Percentiles rank a stretch among this genome's conserved stretches.
phyloP scores from a whole-genome alignment of 2,329 filamentous ascomycete species.

The Nothomitra cinnamomea region DNA sequence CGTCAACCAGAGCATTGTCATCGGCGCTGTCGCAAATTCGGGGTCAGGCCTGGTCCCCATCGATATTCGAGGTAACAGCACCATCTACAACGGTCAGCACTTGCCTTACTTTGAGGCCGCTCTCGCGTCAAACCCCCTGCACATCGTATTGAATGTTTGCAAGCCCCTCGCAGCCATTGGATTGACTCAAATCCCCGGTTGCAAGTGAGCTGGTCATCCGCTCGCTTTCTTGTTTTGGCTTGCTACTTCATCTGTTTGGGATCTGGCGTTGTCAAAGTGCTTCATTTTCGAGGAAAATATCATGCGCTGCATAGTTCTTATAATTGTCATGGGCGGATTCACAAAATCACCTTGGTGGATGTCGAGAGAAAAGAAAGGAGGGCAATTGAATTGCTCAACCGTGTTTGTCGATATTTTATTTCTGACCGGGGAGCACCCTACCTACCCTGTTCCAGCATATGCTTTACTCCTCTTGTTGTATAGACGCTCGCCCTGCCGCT shows the following conservation, averaged over 20 bases:
- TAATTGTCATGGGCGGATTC: no score
- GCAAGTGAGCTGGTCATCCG: not conserved
- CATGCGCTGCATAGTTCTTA: no score
- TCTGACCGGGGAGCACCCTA: no score
- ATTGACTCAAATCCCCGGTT: not conserved
- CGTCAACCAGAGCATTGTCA: constrained; percentile 27
- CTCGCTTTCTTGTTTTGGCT: no score
- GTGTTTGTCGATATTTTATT: no score
- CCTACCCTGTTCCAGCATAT: no score
- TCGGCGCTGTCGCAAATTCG: constrained; percentile 15
- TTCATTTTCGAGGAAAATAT: not conserved
- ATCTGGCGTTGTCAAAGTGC: not conserved
- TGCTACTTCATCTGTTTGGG: not conserved
- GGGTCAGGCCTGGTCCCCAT: constrained; percentile 34
- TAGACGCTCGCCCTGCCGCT: no score
- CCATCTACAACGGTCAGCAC: constrained; percentile 32
- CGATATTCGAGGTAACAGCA: constrained; percentile 34
- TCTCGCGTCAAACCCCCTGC: constrained; percentile 33
- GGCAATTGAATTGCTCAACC: no score
- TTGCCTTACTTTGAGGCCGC: constrained; percentile 40
- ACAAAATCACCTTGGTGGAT: no score
- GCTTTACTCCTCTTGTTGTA: no score
- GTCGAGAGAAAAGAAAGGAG: no score
- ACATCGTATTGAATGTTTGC: constrained; percentile 34
- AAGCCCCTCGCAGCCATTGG: not conserved